These are phyloP conservation scores for Gentiana dahurica DNA, from an alignment of 257 asterid species.

Conservation along the genomic window DNA sequence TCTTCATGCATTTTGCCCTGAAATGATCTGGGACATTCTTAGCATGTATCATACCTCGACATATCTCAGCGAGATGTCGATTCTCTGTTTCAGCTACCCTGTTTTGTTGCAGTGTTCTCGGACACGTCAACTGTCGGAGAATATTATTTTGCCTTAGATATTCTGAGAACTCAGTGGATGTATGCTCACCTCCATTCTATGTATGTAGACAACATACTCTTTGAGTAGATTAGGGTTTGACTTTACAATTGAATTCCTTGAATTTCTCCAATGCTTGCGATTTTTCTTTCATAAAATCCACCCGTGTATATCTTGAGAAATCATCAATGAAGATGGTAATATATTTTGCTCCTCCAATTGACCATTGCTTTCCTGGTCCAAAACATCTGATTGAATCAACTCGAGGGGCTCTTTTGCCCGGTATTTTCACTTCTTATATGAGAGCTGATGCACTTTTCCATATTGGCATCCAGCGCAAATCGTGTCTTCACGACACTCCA, in stretches of 20 bases:
- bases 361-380: background rate
- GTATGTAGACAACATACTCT: background rate
- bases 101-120: background rate
- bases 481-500: too few relatives aligned
- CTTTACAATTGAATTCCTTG: background rate
- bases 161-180: background rate
- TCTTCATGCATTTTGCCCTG: constrained; percentile 3
- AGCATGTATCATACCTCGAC: background rate
- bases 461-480: too few relatives aligned
- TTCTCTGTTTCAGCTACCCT: background rate
- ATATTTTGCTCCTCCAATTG: background rate
- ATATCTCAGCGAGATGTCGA: background rate
- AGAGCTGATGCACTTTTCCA: background rate
- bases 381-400: background rate
- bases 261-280: background rate
- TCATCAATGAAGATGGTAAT: background rate
- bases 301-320: too few relatives aligned
- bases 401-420: background rate
- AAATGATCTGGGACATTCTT: background rate
- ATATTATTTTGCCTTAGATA: background rate
- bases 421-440: background rate
- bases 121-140: background rate
- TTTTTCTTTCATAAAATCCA: background rate
- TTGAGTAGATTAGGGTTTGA: background rate
- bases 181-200: background rate